These are phyloP conservation scores for Saturnispora sekii DNA, from an alignment of 805 yeast genomes.

Conservation along the genomic window DNA sequence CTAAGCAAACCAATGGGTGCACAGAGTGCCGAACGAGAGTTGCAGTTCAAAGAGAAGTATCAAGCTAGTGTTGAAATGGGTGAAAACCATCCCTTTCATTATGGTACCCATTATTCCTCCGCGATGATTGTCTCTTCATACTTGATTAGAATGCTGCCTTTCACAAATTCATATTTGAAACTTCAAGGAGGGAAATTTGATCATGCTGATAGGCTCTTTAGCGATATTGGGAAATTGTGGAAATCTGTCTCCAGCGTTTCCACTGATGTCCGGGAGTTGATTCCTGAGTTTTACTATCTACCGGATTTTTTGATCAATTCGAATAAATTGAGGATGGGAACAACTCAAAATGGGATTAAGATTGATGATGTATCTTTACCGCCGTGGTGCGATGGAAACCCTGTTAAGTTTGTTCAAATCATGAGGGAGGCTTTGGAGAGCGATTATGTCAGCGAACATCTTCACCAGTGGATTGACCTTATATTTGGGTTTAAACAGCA, in stretches of 20 bases:
- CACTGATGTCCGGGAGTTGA: constrained; percentile 80
- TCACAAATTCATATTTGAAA: constrained; percentile 65
- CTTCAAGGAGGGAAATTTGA: constrained; percentile 86
- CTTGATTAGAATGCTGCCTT: constrained; percentile 68
- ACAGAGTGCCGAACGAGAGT: constrained; percentile 51
- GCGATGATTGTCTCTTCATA: constrained; percentile 88
- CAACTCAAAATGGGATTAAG: constrained; percentile 46
- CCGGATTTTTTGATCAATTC: constrained; percentile 69
- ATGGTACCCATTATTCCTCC: constrained; percentile 88
- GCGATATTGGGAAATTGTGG: constrained; percentile 74
- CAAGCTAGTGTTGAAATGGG: constrained; percentile 55
- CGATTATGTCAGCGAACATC: constrained; percentile 63
- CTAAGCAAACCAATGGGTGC: constrained; percentile 90
- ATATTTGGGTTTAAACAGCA: constrained; percentile 74
- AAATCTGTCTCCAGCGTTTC: constrained; percentile 64
- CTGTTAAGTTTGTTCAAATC: constrained; percentile 59
- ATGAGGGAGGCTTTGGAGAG: constrained; percentile 81
- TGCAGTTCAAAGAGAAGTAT: constrained; percentile 59
- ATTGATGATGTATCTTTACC: constrained; percentile 64
- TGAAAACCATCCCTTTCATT: constrained; percentile 64
- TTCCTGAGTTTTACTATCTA: constrained; percentile 76
- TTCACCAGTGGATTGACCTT: constrained; percentile 80
- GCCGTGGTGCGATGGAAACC: constrained; percentile 76
- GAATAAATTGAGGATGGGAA: constrained; percentile 63
- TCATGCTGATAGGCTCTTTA: constrained; percentile 75